phyloP scores from a whole-genome alignment of 2,329 filamentous ascomycete genomes.

The Phaeosphaeriaceae sp. region DNA sequence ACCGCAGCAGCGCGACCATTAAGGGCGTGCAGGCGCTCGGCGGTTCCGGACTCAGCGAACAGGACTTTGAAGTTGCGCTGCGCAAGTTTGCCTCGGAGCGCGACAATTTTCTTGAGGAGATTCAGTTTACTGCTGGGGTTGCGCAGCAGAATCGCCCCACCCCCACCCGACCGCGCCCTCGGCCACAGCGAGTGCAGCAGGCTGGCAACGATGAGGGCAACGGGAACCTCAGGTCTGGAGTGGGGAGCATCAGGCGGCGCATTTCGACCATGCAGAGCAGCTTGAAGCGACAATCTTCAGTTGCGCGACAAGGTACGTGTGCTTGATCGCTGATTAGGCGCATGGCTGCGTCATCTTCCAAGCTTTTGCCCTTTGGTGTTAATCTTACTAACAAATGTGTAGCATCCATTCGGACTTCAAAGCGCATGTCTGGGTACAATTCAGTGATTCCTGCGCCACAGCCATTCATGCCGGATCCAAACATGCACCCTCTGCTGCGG shows the following conservation, averaged over 20 bases:
- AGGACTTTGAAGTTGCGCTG: slow-evolving; percentile 92
- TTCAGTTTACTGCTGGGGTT: slow-evolving; percentile 84
- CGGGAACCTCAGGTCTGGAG: slow-evolving; percentile 64
- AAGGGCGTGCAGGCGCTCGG: slow-evolving; percentile 53
- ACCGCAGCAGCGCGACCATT: slow-evolving; percentile 70
- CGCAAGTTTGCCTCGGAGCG: slow-evolving; percentile 95
- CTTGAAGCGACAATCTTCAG: slow-evolving; percentile 82
- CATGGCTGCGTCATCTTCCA: slow-evolving; percentile 17
- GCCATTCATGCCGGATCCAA: slow-evolving; percentile 84
- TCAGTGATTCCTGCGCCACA: slow-evolving; percentile 95
- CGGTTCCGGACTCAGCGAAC: slow-evolving; percentile 65
- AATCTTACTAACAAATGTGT: slow-evolving; percentile 32
- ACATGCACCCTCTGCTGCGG: slow-evolving; percentile 94
- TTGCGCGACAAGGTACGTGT: slow-evolving; percentile 74
- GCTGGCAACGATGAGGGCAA: slow-evolving; percentile 62
- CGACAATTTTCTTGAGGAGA: slow-evolving; percentile 90
- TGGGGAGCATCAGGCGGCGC: slow-evolving; percentile 87
- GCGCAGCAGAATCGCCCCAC: slow-evolving; percentile 55
- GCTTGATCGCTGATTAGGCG: neutral
- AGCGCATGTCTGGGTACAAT: slow-evolving; percentile 94
- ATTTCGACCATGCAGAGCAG: slow-evolving; percentile 94
- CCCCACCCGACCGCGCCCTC: slow-evolving; percentile 74
- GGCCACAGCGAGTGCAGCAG: slow-evolving; percentile 74
- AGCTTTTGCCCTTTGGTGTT: slow-evolving; percentile 19
- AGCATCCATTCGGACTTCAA: slow-evolving; percentile 79